phyloP scores from a whole-genome alignment of 2,329 filamentous ascomycete species.

The Fusarium tanahbumbuense region DNA sequence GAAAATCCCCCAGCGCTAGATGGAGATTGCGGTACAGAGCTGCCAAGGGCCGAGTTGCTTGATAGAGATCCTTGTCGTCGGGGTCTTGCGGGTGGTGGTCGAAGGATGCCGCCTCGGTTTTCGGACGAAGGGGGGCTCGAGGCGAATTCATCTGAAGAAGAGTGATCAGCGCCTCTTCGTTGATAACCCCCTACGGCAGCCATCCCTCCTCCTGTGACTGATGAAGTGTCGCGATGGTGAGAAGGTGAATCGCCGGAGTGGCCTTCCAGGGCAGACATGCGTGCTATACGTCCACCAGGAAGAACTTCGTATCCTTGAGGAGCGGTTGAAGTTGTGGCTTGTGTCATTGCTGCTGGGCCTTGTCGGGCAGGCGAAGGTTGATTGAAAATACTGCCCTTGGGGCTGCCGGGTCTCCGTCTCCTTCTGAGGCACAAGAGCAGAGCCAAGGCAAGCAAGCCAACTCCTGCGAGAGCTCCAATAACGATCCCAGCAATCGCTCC shows the following conservation, averaged over 20 bases:
- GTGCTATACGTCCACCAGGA: constrained; percentile 88
- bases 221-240: constrained; percentile 58
- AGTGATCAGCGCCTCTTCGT: constrained; percentile 64
- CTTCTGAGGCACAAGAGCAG: constrained; percentile 73
- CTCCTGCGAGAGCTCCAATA: constrained; percentile 79
- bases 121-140: constrained; percentile 76
- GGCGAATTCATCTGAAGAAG: constrained; percentile 78
- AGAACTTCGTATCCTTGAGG: constrained; percentile 76
- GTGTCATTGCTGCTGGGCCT: constrained; percentile 56
- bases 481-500: constrained; percentile 93
- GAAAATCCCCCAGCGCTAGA: constrained; percentile 79
- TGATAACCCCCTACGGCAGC: constrained; percentile 61
- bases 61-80: constrained; percentile 91
- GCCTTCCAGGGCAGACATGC: constrained; percentile 93
- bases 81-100: constrained; percentile 67
- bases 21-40: constrained; percentile 79
- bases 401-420: constrained; percentile 68
- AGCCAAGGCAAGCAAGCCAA: constrained; percentile 75
- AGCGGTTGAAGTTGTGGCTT: constrained; percentile 44
- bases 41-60: constrained; percentile 80
- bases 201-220: constrained; percentile 55
- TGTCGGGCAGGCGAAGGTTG: constrained; percentile 81
- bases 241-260: constrained; percentile 72
- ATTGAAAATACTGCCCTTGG: constrained; percentile 83
- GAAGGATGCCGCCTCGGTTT: constrained; percentile 65